phyloP scores from a whole-genome alignment of 75 land plant genomes.

The Sequoiadendron giganteum region DNA sequence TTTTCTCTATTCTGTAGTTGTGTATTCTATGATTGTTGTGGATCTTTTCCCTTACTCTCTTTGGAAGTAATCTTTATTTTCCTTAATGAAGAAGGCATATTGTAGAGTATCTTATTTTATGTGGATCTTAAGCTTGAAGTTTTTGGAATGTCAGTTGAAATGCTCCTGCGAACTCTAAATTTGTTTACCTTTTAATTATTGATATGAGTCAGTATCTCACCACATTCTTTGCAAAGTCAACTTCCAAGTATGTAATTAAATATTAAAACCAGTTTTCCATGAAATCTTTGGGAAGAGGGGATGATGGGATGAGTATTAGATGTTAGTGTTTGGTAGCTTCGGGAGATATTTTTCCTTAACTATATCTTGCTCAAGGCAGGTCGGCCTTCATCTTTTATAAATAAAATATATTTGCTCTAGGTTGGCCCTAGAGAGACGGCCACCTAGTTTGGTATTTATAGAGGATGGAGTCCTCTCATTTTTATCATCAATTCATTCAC shows the following conservation, averaged over 20 bases:
- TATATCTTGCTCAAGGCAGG: too few species aligned
- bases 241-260: neutral
- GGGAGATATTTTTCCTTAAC: too few species aligned
- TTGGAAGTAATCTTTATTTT: neutral
- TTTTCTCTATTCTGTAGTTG: neutral
- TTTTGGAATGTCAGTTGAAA: neutral
- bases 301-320: neutral
- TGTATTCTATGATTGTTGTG: neutral
- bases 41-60: neutral
- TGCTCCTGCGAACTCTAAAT: neutral
- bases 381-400: too few species aligned
- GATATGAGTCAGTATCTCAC: neutral
- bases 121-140: neutral
- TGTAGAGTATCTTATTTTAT: neutral
- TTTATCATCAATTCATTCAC: too few species aligned
- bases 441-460: too few species aligned
- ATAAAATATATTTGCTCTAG: too few species aligned
- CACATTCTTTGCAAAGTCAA: neutral
- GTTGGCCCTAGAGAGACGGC: too few species aligned
- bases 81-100: neutral
- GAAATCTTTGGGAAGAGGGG: neutral
- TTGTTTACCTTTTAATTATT: neutral
- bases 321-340: too few species aligned
- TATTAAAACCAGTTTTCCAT: neutral
- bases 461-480: too few species aligned